phyloP scores from a whole-genome alignment of 176 grass and related monocot genomes.

The Bolboschoenus planiculmis region DNA sequence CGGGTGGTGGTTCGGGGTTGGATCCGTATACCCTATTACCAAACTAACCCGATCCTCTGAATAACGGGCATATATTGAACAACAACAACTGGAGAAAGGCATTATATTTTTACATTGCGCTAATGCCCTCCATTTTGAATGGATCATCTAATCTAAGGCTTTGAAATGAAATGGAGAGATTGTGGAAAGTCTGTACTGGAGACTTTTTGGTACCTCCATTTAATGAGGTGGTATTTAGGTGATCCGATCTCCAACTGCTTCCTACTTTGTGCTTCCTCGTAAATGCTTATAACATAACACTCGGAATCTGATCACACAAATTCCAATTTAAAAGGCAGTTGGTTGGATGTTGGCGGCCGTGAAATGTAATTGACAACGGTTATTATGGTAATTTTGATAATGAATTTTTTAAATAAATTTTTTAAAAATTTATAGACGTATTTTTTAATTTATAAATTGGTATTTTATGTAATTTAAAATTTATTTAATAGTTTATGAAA shows the following conservation, averaged over 20 bases:
- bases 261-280: background rate
- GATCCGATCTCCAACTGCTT: constrained; percentile 19
- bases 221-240: background rate
- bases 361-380: too few species aligned
- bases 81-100: background rate
- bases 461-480: too few species aligned
- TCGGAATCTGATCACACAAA: background rate
- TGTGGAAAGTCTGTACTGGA: too few species aligned
- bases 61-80: background rate
- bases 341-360: too few species aligned
- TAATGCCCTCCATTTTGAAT: too few species aligned
- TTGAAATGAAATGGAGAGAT: background rate
- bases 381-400: too few species aligned
- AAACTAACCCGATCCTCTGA: background rate
- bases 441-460: too few species aligned
- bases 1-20: constrained; percentile 3
- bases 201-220: too few species aligned
- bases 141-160: background rate
- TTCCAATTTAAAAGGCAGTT: too few species aligned
- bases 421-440: too few species aligned
- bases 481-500: too few species aligned
- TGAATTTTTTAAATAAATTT: too few species aligned
- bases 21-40: constrained; percentile 11
- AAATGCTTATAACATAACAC: background rate
- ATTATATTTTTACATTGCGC: background rate